phyloP scores from a whole-genome alignment of 2,329 filamentous ascomycete genomes.

The Hypoxylon sp. region DNA sequence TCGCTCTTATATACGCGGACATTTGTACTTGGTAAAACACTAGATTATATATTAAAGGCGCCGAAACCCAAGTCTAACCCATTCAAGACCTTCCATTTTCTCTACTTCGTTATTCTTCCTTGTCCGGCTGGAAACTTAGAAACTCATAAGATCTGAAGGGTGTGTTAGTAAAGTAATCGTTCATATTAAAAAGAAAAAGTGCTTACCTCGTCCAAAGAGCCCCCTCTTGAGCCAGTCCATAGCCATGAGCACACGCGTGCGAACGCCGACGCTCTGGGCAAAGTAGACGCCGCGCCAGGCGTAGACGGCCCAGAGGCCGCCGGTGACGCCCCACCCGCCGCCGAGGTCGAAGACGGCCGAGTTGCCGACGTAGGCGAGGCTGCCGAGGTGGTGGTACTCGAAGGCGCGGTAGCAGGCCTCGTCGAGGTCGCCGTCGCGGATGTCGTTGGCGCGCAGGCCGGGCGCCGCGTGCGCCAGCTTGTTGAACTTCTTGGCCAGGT shows the following conservation, averaged over 20 bases:
- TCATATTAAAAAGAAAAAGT: neutral
- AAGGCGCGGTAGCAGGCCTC: constrained; percentile 94
- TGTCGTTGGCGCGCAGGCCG: constrained; percentile 78
- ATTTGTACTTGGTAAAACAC: neutral
- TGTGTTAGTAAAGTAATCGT: constrained; percentile 3
- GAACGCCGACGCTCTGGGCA: constrained; percentile 92
- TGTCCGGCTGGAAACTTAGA: constrained; percentile 35
- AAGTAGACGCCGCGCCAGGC: constrained; percentile 97
- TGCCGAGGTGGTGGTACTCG: constrained; percentile 91
- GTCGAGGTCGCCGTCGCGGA: constrained; percentile 89
- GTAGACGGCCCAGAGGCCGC: constrained; percentile 92
- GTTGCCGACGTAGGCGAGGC: constrained; percentile 93
- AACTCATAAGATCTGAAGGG: constrained; percentile 43
- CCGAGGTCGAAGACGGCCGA: constrained; percentile 92
- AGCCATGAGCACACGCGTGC: constrained; percentile 85
- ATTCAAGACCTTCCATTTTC: too few species aligned
- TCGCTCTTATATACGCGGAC: neutral
- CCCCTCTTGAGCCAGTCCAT: constrained; percentile 99
- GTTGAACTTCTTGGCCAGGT: constrained; percentile 93
- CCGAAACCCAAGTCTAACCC: neutral
- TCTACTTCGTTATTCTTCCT: neutral
- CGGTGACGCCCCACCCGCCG: constrained; percentile 77
- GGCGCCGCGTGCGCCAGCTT: constrained; percentile 81
- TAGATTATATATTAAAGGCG: neutral
- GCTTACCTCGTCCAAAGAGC: constrained; percentile 91